Conservation (phyloP, 768 basidiomycete genomes). For the Podaxis sp. region DNA sequence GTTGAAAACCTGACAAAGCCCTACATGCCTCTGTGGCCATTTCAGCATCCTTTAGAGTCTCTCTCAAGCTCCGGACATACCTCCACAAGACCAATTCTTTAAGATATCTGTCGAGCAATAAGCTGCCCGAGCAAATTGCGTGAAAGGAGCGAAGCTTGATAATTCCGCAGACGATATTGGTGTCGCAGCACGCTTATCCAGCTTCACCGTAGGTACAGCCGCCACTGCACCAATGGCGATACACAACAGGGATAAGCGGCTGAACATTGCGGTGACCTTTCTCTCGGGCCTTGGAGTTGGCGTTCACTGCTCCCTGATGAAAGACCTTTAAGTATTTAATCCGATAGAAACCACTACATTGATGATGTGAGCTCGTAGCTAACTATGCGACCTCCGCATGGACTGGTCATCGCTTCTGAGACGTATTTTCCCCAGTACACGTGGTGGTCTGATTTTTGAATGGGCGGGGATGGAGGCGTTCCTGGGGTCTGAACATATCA, state of each 20-base stretch:
- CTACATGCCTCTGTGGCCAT: slow-evolving; percentile 35
- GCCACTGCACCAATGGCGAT: slow-evolving; percentile 4
- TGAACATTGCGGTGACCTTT: slow-evolving; percentile 2
- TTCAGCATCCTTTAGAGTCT: not conserved
- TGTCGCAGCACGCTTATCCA: slow-evolving; percentile 23
- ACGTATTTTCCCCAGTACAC: not conserved
- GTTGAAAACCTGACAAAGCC: slow-evolving; percentile 38
- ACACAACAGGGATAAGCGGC: not conserved
- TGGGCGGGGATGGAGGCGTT: not conserved
- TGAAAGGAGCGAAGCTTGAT: slow-evolving; percentile 40
- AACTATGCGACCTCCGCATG: not conserved
- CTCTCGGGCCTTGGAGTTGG: not conserved
- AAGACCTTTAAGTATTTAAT: not conserved
- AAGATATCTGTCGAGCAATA: slow-evolving; percentile 43
- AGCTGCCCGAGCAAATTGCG: slow-evolving; percentile 53
- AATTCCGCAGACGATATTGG: slow-evolving; percentile 30
- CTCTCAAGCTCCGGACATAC: slow-evolving; percentile 22
- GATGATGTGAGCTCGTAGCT: not conserved
- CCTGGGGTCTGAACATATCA: not conserved
- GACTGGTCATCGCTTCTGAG: not conserved
- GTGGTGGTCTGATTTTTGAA: not conserved
- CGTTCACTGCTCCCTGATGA: not conserved
- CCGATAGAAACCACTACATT: not conserved
- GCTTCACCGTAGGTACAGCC: slow-evolving; percentile 14
- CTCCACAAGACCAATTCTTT: slow-evolving; percentile 43